Evolutionary conservation across 2,329 filamentous ascomycete genomes (phyloP).

Genomic region (Neurospora sp.): DNA sequence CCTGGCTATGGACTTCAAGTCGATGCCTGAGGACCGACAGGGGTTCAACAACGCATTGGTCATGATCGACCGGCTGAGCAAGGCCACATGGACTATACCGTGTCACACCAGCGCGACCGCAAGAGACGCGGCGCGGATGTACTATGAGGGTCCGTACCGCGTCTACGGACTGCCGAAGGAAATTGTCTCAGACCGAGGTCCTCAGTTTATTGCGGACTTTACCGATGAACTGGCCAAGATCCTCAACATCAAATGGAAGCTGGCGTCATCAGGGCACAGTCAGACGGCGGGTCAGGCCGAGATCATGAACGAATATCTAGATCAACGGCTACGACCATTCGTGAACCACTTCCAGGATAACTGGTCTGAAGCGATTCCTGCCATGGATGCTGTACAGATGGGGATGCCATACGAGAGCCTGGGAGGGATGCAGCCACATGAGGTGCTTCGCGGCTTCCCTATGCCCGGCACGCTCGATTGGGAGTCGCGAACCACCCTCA

Average conservation of each 20-base stretch:
- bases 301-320: background rate
- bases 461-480: background rate
- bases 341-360: background rate
- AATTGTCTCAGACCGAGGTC: too few relatives aligned
- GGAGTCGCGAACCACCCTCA: background rate
- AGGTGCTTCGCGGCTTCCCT: background rate
- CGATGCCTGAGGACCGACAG: background rate
- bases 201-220: too few relatives aligned
- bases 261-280: background rate
- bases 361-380: background rate
- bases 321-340: background rate
- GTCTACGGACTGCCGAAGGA: background rate
- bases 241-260: background rate
- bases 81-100: background rate
- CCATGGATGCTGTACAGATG: background rate
- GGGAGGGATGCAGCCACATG: background rate
- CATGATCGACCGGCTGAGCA: background rate
- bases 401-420: background rate
- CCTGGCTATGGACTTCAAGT: background rate
- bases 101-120: background rate
- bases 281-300: background rate
- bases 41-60: constrained; percentile 1
- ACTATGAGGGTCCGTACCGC: background rate
- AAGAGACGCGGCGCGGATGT: background rate
- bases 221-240: background rate